phyloP scores from a whole-genome alignment of 23 red algal genomes.

The Gracilaria vermiculophylla region DNA sequence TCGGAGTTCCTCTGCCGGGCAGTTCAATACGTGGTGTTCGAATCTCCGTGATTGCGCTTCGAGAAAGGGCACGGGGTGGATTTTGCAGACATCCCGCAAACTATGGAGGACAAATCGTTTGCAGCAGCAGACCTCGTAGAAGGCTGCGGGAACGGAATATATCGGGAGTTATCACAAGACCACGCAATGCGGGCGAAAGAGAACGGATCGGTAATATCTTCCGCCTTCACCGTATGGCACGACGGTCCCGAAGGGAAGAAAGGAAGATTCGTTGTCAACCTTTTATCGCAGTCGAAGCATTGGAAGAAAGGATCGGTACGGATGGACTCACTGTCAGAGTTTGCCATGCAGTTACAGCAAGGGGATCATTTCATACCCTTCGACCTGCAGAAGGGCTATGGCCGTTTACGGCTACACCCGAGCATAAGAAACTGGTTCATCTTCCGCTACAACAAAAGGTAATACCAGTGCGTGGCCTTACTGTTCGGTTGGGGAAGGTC shows the following conservation, averaged over 20 bases:
- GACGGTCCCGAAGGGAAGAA: too few relatives aligned
- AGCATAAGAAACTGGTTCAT: not conserved
- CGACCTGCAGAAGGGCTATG: not conserved
- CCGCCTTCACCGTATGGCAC: not conserved
- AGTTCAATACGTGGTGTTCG: not conserved
- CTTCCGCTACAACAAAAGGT: not conserved
- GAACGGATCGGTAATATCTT: not conserved
- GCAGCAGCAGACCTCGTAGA: not conserved
- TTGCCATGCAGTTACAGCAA: not conserved
- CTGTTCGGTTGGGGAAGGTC: conserved; percentile 3
- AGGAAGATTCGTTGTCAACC: not conserved
- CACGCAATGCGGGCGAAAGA: not conserved
- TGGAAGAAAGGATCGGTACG: not conserved
- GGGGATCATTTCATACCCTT: not conserved
- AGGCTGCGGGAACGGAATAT: not conserved
- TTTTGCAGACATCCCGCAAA: not conserved
- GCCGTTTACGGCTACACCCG: not conserved
- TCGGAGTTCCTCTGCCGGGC: not conserved
- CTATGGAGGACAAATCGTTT: not conserved
- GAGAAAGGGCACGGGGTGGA: not conserved
- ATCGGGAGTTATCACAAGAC: not conserved
- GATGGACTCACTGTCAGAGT: not conserved
- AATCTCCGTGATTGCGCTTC: not conserved
- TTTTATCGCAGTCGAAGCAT: conserved; percentile 5
- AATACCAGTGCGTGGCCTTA: not conserved